Conservation (phyloP, 495 filamentous ascomycete genomes). For the Penicillium coffeae region DNA sequence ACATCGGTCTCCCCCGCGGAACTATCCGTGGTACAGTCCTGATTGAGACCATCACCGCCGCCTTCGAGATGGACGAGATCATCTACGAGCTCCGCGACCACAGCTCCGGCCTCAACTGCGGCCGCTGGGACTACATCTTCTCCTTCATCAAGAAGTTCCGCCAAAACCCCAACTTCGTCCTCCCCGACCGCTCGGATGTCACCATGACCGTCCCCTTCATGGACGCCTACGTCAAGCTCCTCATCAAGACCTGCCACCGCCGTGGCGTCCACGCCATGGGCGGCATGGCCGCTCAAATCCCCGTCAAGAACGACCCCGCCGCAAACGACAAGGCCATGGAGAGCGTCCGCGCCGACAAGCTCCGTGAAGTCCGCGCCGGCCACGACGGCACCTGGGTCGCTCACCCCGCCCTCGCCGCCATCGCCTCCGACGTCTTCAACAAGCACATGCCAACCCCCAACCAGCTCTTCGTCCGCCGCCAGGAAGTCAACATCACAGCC, state of each 20-base stretch:
- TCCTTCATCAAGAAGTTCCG: conserved; percentile 99
- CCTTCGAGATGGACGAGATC: conserved; percentile 99
- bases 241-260: conserved; percentile 96
- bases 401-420: conserved; percentile 85
- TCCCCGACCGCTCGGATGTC: conserved; percentile 85
- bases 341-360: conserved; percentile 88
- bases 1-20: conserved; percentile 79
- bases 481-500: conserved; percentile 80
- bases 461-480: conserved; percentile 85
- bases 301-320: conserved; percentile 87
- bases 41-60: conserved; percentile 96
- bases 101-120: conserved; percentile 94
- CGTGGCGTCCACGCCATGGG: conserved; percentile 98
- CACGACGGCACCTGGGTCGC: conserved; percentile 98
- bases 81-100: conserved; percentile 99
- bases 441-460: conserved; percentile 98
- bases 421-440: conserved; percentile 95
- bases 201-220: conserved; percentile 99
- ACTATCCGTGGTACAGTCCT: conserved; percentile 94
- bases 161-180: conserved; percentile 84
- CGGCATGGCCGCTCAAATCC: conserved; percentile 98
- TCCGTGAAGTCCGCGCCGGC: conserved; percentile 90
- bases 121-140: conserved; percentile 99
- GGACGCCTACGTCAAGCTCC: conserved; percentile 92
- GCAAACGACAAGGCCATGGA: conserved; percentile 96